Percentiles rank a stretch among this genome's conserved stretches.
Evolutionary conservation across 176 grass and related monocot species (phyloP).

Genomic region (Luzula sylvatica): DNA sequence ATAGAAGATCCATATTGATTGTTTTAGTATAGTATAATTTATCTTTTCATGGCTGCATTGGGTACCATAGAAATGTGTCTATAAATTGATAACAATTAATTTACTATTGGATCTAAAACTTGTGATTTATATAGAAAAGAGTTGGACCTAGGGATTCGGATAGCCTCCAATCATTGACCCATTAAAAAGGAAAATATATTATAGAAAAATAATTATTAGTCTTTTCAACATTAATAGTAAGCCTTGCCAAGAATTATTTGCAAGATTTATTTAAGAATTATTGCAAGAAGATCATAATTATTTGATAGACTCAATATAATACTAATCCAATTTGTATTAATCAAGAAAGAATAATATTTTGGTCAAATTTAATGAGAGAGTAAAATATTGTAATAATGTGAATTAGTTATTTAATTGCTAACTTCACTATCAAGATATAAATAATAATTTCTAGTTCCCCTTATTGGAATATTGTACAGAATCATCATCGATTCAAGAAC

Average conservation of each 20-base stretch:
- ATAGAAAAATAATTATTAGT: background rate
- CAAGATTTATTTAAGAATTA: no score
- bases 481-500: no score
- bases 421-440: no score
- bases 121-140: constrained; percentile 6
- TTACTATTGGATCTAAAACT: constrained; percentile 24
- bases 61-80: constrained; percentile 1
- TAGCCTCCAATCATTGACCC: constrained; percentile 12
- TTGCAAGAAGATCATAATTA: no score
- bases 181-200: background rate
- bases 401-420: no score
- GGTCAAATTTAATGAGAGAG: no score
- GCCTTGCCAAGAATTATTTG: background rate
- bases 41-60: constrained; percentile 1
- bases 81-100: background rate
- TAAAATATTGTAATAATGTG: no score
- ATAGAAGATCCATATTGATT: background rate
- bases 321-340: no score
- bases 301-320: no score
- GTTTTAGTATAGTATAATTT: background rate
- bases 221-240: background rate
- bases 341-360: no score
- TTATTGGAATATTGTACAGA: no score
- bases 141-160: background rate
- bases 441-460: no score